These are phyloP conservation scores for Phoenix roebelenii DNA, from an alignment of 176 grass and related monocot genomes.

Conservation along the genomic window DNA sequence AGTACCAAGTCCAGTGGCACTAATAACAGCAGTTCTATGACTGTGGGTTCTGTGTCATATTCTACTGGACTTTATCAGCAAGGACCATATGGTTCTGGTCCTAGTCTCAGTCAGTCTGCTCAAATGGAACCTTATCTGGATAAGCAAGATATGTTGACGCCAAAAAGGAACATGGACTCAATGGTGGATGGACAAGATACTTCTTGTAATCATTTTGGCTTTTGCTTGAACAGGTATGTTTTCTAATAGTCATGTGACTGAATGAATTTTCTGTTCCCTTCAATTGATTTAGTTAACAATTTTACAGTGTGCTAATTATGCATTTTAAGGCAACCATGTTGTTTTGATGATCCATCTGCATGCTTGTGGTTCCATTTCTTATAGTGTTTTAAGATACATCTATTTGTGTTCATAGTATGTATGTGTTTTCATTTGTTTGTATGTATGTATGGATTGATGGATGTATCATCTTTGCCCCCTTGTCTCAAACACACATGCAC, in stretches of 20 bases:
- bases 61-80: constrained; percentile 9
- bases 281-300: not conserved
- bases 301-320: not conserved
- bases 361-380: too few relatives aligned
- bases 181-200: constrained; percentile 23
- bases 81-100: not conserved
- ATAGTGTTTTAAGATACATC: too few relatives aligned
- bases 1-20: constrained; percentile 57
- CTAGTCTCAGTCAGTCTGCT: constrained; percentile 5
- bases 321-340: not conserved
- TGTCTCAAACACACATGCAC: constrained; percentile 1
- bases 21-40: constrained; percentile 34
- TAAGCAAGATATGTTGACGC: constrained; percentile 30
- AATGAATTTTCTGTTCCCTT: too few relatives aligned
- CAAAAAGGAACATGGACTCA: constrained; percentile 14
- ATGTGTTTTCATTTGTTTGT: not conserved
- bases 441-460: not conserved
- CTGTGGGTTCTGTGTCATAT: constrained; percentile 30
- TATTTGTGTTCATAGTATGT: not conserved
- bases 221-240: constrained; percentile 71
- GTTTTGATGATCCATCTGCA: not conserved
- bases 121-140: constrained; percentile 28
- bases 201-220: constrained; percentile 33
- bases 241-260: not conserved
- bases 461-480: not conserved